phyloP scores from a whole-genome alignment of 768 basidiomycete genomes.

The Amanita exitialis region DNA sequence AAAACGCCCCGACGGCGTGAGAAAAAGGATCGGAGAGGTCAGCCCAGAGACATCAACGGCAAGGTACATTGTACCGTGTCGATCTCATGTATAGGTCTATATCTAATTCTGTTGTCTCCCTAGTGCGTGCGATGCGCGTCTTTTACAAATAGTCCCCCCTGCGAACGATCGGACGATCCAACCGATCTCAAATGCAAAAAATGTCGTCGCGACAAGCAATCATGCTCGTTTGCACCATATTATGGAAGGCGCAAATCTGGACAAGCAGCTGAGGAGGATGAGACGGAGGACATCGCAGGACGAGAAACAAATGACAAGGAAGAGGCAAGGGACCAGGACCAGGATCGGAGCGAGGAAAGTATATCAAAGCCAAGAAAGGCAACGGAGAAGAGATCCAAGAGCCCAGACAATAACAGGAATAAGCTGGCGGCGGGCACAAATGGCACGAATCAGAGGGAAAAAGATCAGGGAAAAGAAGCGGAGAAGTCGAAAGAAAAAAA shows the following conservation, averaged over 20 bases:
- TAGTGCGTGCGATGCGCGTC: slow-evolving; percentile 3
- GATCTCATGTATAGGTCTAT: not conserved
- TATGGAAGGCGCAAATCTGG: not conserved
- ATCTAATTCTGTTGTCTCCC: not conserved
- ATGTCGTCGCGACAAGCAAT: slow-evolving; percentile 3
- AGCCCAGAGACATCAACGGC: not conserved
- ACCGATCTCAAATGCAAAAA: slow-evolving; percentile 1
- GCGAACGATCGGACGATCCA: not conserved
- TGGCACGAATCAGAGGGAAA: not conserved
- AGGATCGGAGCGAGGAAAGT: not conserved
- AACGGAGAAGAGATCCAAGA: no score
- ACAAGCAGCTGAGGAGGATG: not conserved
- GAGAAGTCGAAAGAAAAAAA: not conserved
- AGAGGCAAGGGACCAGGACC: not conserved
- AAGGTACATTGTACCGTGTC: not conserved
- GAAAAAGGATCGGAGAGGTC: not conserved
- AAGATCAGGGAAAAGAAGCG: not conserved
- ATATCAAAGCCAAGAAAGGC: not conserved
- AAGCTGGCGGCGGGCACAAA: no score
- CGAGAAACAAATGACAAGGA: not conserved
- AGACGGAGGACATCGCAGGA: not conserved
- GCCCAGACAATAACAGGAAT: no score
- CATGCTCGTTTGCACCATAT: slow-evolving; percentile 2
- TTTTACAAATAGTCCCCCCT: not conserved
- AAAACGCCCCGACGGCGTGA: not conserved